Evolutionary conservation across 805 yeast genomes (phyloP), one percentile per base, ranked within the genome.

Genomic region (Saturnispora gosingensis): DNA sequence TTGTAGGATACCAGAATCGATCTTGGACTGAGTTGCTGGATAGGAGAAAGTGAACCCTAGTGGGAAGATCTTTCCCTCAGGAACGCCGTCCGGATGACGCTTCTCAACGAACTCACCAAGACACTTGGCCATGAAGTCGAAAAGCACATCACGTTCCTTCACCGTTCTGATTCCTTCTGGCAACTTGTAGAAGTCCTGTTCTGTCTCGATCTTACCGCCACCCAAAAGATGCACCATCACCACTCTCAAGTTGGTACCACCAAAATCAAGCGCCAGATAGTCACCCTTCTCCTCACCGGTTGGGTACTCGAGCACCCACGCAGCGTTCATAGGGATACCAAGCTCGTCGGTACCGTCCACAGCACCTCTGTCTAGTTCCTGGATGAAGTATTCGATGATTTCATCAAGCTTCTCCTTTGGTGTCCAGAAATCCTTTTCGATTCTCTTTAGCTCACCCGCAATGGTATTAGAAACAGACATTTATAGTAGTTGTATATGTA

Each of bases 11-110:
- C 99, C 99, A 58, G 80, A 76, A 72, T 87, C 83, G 66, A 93
- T 88, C 57, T 83, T 83, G 57, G 73, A 67, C 72, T 93, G 99
- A 35, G 85, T 72, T 48, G 86, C 85, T 28, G 99, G 99, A 74
- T 86, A 93, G 10, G 95, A 85, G 75, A 93, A 93, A 38, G 99
- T 93, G 80, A 93, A 93, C 48, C 99, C 98, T 61, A 93, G 76
- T 55, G 95, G 93, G 61, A 85, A 74, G 44, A 78, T 73, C 25
- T 71, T 69, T 22, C 75, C 70, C 38, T 65, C 68, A 5, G 72
- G 72, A 45, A 77, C 75, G 54, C 91, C 93, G 40, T 82, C 74
- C 60, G 95, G 95, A 69, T 77, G 82, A 54, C 76, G 72, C 59
- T 81, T 83, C 40, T 65, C 72, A 53, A 89, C 73, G 64, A 93